Base-by-base conservation (phyloP, 176 grass and related monocot genomes). In the Puccinellia tenuiflora region DNA sequence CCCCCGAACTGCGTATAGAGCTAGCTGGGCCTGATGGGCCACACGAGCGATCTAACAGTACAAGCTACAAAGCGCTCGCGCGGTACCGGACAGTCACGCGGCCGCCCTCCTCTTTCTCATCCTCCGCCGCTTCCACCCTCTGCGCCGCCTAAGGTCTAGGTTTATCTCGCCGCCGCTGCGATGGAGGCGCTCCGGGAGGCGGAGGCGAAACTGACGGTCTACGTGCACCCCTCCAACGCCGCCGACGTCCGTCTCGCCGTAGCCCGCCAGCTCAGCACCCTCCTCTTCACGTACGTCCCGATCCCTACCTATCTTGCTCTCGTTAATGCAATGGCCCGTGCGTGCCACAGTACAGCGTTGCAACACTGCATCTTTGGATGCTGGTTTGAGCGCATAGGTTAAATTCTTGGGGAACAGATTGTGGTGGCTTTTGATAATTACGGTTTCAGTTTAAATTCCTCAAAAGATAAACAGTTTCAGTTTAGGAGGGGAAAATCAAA, bases 251-350 rank as follows among this genome's bases (percentile, higher is more conserved):
- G 15, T 40, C 24, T 56, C 31, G 96, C 96, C 33, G 91, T 98
- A 61, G 24, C 79, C 68, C 89, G 89, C 56, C 93, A 93, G 87
- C 93, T 98, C 80, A 92, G 85, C 85, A 30, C 89, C 51, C 79
- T 91, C 68, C 93, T 98, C 80, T 98, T 98, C 83, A 85, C 89
- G 93, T 95, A 48, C 39, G 90, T 20, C 81, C 25, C 21, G 35
- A 34, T 20, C 24, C 35, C 40, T 64, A 5, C 28, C 29, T 28
- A 20, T 24, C 45, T 16, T 40, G 5, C 8, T 17, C 45, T 51
- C 43, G 43, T 28, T 5, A 48, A 6, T 20, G 14, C 70, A 29
- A 50, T 48, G 26, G 7, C 8, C 43, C 25, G 43, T 73, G 25
- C 22, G 13, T 46, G 6, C 4, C 65, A 21, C 64, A 6, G 75